A percentile compares a stretch with the other conserved stretches of the same genome.
These are phyloP conservation scores for Penicillium chermesinum DNA, from an alignment of 495 filamentous ascomycete genomes.

Conservation along the genomic window DNA sequence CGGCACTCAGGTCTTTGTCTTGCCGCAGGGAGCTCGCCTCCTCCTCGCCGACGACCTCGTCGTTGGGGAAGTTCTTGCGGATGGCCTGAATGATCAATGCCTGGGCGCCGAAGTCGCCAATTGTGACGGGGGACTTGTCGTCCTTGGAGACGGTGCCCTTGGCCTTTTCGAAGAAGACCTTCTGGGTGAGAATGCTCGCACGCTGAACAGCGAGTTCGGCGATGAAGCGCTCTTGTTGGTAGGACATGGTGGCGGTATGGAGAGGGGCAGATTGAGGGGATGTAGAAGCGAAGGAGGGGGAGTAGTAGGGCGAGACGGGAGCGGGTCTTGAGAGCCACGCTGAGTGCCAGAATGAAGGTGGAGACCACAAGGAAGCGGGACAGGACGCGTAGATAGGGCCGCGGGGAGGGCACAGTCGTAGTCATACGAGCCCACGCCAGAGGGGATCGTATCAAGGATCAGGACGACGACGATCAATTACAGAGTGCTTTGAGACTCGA, in stretches of 20 bases:
- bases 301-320: constrained; percentile 38
- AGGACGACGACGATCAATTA: constrained; percentile 2
- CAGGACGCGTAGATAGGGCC: constrained; percentile 25
- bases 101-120: constrained; percentile 96
- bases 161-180: constrained; percentile 84
- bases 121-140: constrained; percentile 93
- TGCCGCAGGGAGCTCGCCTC: constrained; percentile 72
- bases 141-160: constrained; percentile 93
- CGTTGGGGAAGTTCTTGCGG: constrained; percentile 78
- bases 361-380: constrained; percentile 38
- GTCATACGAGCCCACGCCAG: not conserved
- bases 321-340: constrained; percentile 41
- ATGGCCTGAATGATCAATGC: constrained; percentile 91
- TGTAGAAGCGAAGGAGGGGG: constrained; percentile 32
- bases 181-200: constrained; percentile 81
- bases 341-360: constrained; percentile 47
- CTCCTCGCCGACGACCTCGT: constrained; percentile 93
- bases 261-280: constrained; percentile 16
- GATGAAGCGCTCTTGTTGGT: constrained; percentile 75
- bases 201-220: constrained; percentile 91
- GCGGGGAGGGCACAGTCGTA: not conserved
- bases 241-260: constrained; percentile 45
- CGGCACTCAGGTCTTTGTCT: constrained; percentile 57
- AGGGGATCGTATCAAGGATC: no score
- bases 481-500: no score